phyloP scores from a whole-genome alignment of 2,329 filamentous ascomycete species.

The Alternaria brassicicola region DNA sequence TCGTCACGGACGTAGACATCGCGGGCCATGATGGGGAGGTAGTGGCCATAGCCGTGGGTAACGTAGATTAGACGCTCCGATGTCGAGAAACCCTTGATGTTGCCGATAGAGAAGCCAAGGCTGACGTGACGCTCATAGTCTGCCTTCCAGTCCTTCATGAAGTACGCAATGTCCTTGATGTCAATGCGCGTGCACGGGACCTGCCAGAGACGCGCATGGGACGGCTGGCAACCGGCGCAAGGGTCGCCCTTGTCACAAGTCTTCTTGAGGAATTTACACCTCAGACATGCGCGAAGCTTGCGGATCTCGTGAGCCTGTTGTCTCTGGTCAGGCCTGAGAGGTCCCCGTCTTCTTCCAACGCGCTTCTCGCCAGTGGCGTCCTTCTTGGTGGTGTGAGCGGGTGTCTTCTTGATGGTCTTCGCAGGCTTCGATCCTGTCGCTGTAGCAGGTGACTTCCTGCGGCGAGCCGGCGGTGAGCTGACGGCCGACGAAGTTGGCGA shows the following conservation, averaged over 20 bases:
- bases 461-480: constrained; percentile 66
- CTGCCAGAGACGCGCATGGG: constrained; percentile 94
- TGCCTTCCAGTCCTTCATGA: constrained; percentile 99
- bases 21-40: constrained; percentile 88
- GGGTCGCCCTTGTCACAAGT: constrained; percentile 98
- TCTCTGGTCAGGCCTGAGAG: constrained; percentile 88
- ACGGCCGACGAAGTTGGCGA: constrained; percentile 63
- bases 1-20: constrained; percentile 93
- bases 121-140: constrained; percentile 92
- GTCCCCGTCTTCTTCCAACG: constrained; percentile 86
- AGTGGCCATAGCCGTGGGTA: constrained; percentile 94
- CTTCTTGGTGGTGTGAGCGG: constrained; percentile 73
- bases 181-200: constrained; percentile 97
- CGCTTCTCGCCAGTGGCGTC: constrained; percentile 83
- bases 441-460: constrained; percentile 72
- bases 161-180: constrained; percentile 97
- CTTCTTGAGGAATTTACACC: constrained; percentile 99
- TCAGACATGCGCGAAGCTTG: constrained; percentile 89
- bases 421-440: constrained; percentile 76
- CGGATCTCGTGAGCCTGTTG: constrained; percentile 97
- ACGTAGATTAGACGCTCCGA: constrained; percentile 78
- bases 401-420: constrained; percentile 79
- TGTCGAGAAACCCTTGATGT: constrained; percentile 83
- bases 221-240: constrained; percentile 92
- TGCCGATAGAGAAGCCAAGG: constrained; percentile 86